Evolutionary conservation across 2,329 filamentous ascomycete genomes (phyloP), one percentile per base, ranked within the genome.

Genomic region (Hypoxylon sp.): DNA sequence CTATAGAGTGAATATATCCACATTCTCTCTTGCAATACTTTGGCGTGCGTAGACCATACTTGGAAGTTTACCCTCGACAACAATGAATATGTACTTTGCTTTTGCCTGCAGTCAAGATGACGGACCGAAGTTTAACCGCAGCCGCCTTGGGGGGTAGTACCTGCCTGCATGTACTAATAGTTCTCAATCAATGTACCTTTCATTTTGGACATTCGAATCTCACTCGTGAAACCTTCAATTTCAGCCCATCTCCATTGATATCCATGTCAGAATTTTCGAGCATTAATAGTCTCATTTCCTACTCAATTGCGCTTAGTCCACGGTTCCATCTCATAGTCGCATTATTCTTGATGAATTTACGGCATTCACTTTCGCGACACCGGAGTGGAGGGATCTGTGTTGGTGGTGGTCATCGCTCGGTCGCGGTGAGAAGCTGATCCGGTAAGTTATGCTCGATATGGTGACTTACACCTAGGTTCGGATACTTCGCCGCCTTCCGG

Each of bases 71-170:
- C 31, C 14, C 39, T 44, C 39, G 3, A 9, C 39, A 11, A 8
- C 39, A 10, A 44, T 44, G 39, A n/a, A 44, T 9, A 44, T 44
- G 39, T 44, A 19, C n/a, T n/a, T 44, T 44, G 2, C 5, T 22
- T 9, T n/a, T n/a, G 9, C 5, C 39, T 44, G 24, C 26, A 46
- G 9, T 19, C 39, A 46, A 48, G 46, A 42, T 31, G 8, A 50
- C 70, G 73, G 71, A 35, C 73, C 73, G 71, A 73, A 63, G 65
- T 74, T 74, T 73, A 69, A 48, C 73, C 73, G 72, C 24, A 54
- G 50, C 63, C 63, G 64, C 62, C 50, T 55, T 33, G 62, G 22
- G 22, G 26, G 19, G 26, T 33, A 17, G 51, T 64, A 57, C 63
- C 54, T 64, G 8, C 13, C 14, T 51, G 39, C 29, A 55, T 53